Evolutionary conservation across 768 basidiomycete species (phyloP).

Genomic region (Suillus tomentosus): DNA sequence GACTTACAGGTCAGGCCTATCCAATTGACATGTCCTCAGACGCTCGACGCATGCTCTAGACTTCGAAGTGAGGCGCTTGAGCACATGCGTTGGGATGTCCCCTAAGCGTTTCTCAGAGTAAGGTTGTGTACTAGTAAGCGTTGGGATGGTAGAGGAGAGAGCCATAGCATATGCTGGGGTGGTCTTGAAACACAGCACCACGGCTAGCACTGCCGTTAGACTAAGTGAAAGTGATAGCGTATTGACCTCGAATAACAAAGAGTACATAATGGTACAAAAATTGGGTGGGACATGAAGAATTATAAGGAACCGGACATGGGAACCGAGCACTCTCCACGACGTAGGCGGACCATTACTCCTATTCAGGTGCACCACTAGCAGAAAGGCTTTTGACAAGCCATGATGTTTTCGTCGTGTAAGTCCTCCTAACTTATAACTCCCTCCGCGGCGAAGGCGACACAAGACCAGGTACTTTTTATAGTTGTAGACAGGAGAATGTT

Average conservation of each 20-base stretch:
- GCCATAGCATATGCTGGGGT: not conserved
- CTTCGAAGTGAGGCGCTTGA: conserved; percentile 1
- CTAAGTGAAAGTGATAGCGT: not conserved
- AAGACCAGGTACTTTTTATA: not conserved
- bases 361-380: not conserved
- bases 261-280: not conserved
- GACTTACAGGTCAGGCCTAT: conserved; percentile 57
- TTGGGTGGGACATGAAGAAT: not conserved
- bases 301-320: not conserved
- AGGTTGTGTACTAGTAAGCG: not conserved
- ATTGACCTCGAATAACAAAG: not conserved
- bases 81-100: not conserved
- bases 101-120: not conserved
- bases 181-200: not conserved
- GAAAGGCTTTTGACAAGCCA: not conserved
- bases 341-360: not conserved
- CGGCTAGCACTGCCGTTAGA: not conserved
- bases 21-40: conserved; percentile 34
- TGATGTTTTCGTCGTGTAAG: not conserved
- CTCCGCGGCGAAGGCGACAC: not conserved
- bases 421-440: not conserved
- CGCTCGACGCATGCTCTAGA: conserved; percentile 41
- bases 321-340: not conserved
- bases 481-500: not conserved
- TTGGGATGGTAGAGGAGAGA: conserved; percentile 1